Evolutionary conservation across 495 filamentous ascomycete genomes (phyloP).

Genomic region (Aspergillus incahuasiensis): DNA sequence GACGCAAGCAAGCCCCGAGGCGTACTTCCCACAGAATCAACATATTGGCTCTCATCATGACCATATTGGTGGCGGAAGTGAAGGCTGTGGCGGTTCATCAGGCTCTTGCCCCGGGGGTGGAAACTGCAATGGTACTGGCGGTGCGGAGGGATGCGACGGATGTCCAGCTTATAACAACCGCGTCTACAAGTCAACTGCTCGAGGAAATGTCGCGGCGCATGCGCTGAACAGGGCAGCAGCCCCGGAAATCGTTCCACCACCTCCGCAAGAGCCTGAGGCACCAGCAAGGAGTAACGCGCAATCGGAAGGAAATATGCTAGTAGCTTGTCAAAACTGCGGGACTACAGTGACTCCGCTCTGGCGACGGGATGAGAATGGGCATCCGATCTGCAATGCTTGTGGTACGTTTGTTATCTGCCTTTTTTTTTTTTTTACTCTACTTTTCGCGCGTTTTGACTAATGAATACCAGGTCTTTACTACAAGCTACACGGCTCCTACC

Average conservation of each 20-base stretch:
- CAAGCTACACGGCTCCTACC: slow-evolving; percentile 90
- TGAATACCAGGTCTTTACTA: slow-evolving; percentile 78
- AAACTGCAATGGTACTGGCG: slow-evolving; percentile 93
- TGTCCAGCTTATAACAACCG: slow-evolving; percentile 98
- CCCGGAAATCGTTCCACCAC: slow-evolving; percentile 25
- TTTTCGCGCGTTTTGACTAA: slow-evolving; percentile 7
- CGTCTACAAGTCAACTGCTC: slow-evolving; percentile 70
- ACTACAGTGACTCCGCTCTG: slow-evolving; percentile 96
- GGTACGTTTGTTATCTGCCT: slow-evolving; percentile 56
- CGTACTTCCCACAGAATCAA: slow-evolving; percentile 8
- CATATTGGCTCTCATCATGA: slow-evolving; percentile 14
- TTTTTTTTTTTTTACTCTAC: not conserved
- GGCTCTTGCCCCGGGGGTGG: slow-evolving; percentile 96
- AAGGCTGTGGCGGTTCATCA: slow-evolving; percentile 41
- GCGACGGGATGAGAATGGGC: slow-evolving; percentile 89
- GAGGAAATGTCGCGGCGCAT: slow-evolving; percentile 28
- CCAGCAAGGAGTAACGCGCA: slow-evolving; percentile 17
- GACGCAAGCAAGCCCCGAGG: slow-evolving; percentile 31
- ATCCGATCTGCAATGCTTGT: slow-evolving; percentile 98
- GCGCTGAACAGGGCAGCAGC: slow-evolving; percentile 29
- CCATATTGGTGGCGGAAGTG: slow-evolving; percentile 24
- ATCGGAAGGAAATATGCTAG: slow-evolving; percentile 66
- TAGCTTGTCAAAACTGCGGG: slow-evolving; percentile 95
- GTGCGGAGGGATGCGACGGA: slow-evolving; percentile 91
- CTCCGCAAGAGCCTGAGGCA: slow-evolving; percentile 20